Evolutionary conservation across 176 grass and related monocot genomes (phyloP).

Genomic region (Avena sativa): DNA sequence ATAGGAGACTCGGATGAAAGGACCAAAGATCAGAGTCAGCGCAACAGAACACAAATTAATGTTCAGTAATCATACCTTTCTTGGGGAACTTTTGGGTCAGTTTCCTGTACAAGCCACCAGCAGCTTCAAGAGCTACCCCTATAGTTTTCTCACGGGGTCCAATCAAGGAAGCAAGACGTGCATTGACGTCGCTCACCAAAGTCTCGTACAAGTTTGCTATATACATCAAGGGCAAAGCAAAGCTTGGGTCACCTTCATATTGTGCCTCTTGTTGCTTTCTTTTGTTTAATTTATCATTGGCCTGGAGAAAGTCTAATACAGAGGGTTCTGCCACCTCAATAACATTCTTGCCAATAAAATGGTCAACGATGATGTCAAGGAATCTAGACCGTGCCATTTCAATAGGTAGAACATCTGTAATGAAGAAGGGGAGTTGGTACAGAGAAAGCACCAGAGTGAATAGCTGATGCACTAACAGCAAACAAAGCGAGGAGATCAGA

Average conservation of each 20-base stretch:
- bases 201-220: constrained; percentile 92
- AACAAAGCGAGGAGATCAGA: constrained; percentile 11
- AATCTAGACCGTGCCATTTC: constrained; percentile 74
- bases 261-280: constrained; percentile 67
- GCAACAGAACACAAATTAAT: background rate
- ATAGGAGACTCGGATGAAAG: constrained; percentile 32
- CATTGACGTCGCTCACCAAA: constrained; percentile 71
- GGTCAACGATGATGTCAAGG: constrained; percentile 72
- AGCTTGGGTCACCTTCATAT: constrained; percentile 75
- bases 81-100: constrained; percentile 78
- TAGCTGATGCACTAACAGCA: background rate
- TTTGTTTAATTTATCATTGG: constrained; percentile 68
- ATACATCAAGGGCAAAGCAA: constrained; percentile 93
- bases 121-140: constrained; percentile 87
- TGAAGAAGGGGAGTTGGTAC: background rate
- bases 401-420: constrained; percentile 78
- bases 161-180: constrained; percentile 64
- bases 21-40: constrained; percentile 22
- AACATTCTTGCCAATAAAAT: constrained; percentile 75
- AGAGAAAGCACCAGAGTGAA: background rate
- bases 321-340: constrained; percentile 67
- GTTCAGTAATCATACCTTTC: constrained; percentile 57
- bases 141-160: constrained; percentile 71
- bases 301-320: constrained; percentile 45
- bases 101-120: constrained; percentile 93